Percentiles rank a stretch among this genome's conserved stretches.
Evolutionary conservation across 352 stramenopile genomes (phyloP).

Genomic region (Heterotrichella gracilis): DNA sequence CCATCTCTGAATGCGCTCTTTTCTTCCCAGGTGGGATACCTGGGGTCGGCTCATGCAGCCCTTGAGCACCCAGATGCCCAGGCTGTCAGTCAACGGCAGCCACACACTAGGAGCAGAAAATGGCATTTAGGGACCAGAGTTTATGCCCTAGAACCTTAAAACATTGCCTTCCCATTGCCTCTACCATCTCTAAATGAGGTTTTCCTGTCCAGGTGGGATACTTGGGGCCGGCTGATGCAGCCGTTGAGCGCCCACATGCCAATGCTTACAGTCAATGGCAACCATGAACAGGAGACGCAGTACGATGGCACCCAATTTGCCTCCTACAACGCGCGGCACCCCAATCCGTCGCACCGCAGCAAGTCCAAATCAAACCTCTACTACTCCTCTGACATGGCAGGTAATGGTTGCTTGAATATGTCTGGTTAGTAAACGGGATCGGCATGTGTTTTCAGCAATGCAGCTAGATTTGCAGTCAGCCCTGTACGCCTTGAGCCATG

Average conservation of each 20-base stretch:
- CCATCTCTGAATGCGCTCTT: too few species aligned
- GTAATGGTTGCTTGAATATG: too few species aligned
- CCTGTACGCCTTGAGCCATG: too few species aligned
- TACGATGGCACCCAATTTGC: constrained; percentile 33
- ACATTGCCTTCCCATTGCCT: too few species aligned
- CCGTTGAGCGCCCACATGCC: background rate
- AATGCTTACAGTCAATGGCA: background rate
- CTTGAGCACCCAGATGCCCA: constrained; percentile 31
- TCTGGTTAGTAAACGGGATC: too few species aligned
- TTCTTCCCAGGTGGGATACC: constrained; percentile 44
- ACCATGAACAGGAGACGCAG: constrained; percentile 6
- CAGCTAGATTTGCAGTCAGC: too few species aligned
- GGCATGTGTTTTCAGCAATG: too few species aligned
- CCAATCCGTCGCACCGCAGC: constrained; percentile 31
- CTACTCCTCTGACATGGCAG: too few species aligned
- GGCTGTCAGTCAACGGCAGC: constrained; percentile 19
- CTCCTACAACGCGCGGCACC: constrained; percentile 42
- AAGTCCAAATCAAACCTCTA: constrained; percentile 39
- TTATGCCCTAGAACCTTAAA: too few species aligned
- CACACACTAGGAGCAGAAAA: background rate
- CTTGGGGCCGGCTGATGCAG: background rate
- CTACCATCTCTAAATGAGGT: too few species aligned
- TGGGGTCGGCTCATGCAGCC: constrained; percentile 45
- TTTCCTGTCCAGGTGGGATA: too few species aligned
- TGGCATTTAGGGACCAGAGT: too few species aligned